Percentiles rank a stretch among this genome's conserved stretches.
These are phyloP conservation scores for Tetracladium setigerum DNA, from an alignment of 495 filamentous ascomycete genomes.

Conservation along the genomic window DNA sequence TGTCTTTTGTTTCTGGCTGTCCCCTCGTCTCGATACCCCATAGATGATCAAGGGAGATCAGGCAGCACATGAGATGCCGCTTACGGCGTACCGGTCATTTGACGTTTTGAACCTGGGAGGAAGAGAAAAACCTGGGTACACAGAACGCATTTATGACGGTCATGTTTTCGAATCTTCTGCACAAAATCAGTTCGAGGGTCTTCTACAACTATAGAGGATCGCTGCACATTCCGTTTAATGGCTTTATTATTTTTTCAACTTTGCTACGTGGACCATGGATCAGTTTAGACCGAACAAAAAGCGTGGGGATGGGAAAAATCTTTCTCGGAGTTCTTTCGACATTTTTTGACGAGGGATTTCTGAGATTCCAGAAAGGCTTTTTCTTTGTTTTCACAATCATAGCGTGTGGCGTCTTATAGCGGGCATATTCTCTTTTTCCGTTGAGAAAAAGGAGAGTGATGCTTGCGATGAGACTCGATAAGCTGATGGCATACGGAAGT, in stretches of 20 bases:
- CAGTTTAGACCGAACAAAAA: constrained; percentile 44
- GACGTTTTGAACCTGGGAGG: constrained; percentile 21
- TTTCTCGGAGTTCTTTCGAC: constrained; percentile 10
- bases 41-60: constrained; percentile 34
- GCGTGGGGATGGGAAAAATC: constrained; percentile 40
- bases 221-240: constrained; percentile 23
- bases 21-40: constrained; percentile 49
- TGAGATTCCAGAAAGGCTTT: constrained; percentile 5
- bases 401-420: constrained; percentile 12
- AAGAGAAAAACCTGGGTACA: constrained; percentile 15
- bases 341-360: constrained; percentile 1
- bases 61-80: constrained; percentile 34
- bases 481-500: constrained; percentile 23
- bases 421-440: constrained; percentile 7
- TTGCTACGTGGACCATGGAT: constrained; percentile 21
- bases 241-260: constrained; percentile 26
- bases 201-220: constrained; percentile 26
- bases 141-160: constrained; percentile 34
- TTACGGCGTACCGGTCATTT: constrained; percentile 21
- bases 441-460: constrained; percentile 2
- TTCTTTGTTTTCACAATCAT: constrained; percentile 14
- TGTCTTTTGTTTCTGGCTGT: constrained; percentile 49
- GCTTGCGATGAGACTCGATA: constrained; percentile 3
- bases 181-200: constrained; percentile 17
- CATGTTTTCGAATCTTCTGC: constrained; percentile 26